phyloP scores from a whole-genome alignment of 1,284 basidiomycete genomes.

The Boletus smithii region DNA sequence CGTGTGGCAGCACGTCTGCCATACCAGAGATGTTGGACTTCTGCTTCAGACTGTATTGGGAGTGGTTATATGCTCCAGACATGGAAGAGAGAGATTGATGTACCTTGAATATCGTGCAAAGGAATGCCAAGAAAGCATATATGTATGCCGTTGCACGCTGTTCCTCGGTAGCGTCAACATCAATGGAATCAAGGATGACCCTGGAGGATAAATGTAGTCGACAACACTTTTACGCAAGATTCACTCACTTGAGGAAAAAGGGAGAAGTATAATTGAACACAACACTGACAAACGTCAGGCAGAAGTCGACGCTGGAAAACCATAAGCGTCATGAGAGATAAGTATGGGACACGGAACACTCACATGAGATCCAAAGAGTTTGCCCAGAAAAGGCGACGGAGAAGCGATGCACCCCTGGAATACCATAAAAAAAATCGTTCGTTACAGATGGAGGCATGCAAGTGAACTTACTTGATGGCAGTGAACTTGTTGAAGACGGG shows the following conservation, averaged over 20 bases:
- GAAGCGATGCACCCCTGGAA: conserved; percentile 48
- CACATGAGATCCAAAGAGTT: conserved; percentile 72
- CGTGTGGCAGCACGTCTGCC: conserved; percentile 57
- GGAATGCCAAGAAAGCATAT: conserved; percentile 57
- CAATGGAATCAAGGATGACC: conserved; percentile 37
- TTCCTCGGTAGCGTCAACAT: conserved; percentile 32
- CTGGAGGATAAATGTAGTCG: conserved; percentile 14
- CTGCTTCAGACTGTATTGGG: conserved; percentile 45
- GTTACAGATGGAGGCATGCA: conserved; percentile 9
- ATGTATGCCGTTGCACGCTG: conserved; percentile 55
- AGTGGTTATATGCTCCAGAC: neutral
- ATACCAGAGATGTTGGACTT: conserved; percentile 67
- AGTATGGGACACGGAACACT: conserved; percentile 12
- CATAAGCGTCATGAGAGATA: neutral
- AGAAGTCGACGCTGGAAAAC: conserved; percentile 53
- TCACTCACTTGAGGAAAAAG: conserved; percentile 43
- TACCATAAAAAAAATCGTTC: neutral
- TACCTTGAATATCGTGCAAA: conserved; percentile 48
- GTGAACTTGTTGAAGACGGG: conserved; percentile 50
- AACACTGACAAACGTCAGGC: conserved; percentile 55
- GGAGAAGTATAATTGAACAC: conserved; percentile 55
- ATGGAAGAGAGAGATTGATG: neutral
- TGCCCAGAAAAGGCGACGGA: conserved; percentile 60
- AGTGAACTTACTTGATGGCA: conserved; percentile 30
- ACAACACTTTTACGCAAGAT: neutral